Conservation (phyloP, 2,329 filamentous ascomycete species). For the Rugonectria rugulosa region DNA sequence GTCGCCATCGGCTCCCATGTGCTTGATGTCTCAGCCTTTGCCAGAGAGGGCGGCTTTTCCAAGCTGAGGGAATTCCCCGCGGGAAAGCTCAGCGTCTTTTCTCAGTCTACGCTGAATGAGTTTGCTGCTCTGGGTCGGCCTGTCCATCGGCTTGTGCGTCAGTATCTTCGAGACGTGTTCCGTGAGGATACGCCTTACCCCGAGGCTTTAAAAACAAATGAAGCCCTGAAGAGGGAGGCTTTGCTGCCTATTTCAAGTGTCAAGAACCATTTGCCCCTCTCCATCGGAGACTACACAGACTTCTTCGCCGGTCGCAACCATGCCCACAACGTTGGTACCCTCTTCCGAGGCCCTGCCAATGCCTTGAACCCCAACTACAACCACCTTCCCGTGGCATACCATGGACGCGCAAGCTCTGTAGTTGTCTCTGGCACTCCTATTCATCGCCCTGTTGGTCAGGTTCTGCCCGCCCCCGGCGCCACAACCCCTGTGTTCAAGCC, state of each 20-base stretch:
- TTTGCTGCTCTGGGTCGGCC: conserved; percentile 65
- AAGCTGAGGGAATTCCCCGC: conserved; percentile 34
- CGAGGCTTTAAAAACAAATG: conserved; percentile 46
- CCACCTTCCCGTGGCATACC: conserved; percentile 81
- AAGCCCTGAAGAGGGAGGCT: conserved; percentile 38
- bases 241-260: conserved; percentile 52
- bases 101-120: conserved; percentile 40
- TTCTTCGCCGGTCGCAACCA: conserved; percentile 84
- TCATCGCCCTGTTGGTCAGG: conserved; percentile 75
- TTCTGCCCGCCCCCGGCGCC: conserved; percentile 59
- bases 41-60: conserved; percentile 51
- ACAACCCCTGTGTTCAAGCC: conserved; percentile 63
- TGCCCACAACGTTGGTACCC: conserved; percentile 71
- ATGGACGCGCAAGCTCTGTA: conserved; percentile 78
- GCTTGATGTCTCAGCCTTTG: conserved; percentile 72
- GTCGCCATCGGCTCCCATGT: conserved; percentile 76
- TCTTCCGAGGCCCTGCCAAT: conserved; percentile 77
- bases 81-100: conserved; percentile 38
- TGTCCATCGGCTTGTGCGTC: conserved; percentile 73
- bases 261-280: conserved; percentile 74
- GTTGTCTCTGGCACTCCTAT: conserved; percentile 78
- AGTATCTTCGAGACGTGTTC: conserved; percentile 68
- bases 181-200: conserved; percentile 59
- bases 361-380: conserved; percentile 83
- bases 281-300: conserved; percentile 84